phyloP scores from a whole-genome alignment of 176 grass and related monocot genomes.

The Rhynchospora pubera region DNA sequence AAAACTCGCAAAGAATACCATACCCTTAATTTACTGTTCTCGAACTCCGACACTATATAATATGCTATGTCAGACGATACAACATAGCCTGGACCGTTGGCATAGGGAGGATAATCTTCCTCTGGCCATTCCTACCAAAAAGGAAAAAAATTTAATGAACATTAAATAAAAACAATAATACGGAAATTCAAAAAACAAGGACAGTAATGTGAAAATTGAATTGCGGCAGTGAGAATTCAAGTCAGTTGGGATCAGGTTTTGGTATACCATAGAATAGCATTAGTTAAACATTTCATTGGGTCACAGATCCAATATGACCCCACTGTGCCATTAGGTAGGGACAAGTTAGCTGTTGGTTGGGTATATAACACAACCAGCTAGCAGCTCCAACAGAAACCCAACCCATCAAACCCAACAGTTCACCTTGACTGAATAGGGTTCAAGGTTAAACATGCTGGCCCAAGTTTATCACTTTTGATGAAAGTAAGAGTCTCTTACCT shows the following conservation, averaged over 20 bases:
- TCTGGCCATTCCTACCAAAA: constrained; percentile 85
- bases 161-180: background rate
- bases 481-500: constrained; percentile 42
- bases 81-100: constrained; percentile 93
- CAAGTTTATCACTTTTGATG: background rate
- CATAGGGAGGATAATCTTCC: constrained; percentile 91
- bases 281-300: background rate
- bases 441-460: background rate
- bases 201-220: background rate
- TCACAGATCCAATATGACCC: background rate
- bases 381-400: background rate
- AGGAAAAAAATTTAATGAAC: constrained; percentile 24
- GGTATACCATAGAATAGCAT: background rate
- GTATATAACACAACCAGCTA: background rate
- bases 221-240: background rate
- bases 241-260: background rate
- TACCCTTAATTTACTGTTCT: constrained; percentile 79
- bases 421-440: background rate
- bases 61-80: constrained; percentile 80
- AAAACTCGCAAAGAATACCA: constrained; percentile 6
- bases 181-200: background rate
- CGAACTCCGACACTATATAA: constrained; percentile 73
- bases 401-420: background rate
- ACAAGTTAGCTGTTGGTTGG: background rate
- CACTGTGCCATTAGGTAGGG: background rate